Evolutionary conservation across 306 rosid species (phyloP), one percentile per base, ranked within the genome.

Genomic region (Cucumis melo): DNA sequence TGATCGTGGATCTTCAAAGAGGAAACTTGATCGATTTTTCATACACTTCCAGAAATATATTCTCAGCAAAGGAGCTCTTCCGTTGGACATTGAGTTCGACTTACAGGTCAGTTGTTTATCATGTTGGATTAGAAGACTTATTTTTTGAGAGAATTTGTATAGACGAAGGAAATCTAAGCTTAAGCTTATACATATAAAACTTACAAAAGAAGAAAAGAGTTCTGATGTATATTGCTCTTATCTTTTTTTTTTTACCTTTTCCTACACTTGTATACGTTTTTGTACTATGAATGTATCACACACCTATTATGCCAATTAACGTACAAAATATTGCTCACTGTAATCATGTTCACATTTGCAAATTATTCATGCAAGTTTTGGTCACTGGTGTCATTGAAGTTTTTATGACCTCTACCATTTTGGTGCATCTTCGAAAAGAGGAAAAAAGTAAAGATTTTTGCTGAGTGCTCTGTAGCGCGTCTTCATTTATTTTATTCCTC

Each of bases 1-100:
- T 79, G 99, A 88, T 73, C 89, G 91, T 73, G 99, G 99, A 73
- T 95, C 99, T 86, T 94, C 99, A 10, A 94, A 94, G 92, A 90
- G 91, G 86, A 94, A 92, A 81, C 99, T 94, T 36, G 96, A 92
- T 81, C 92, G 98, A 27, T 94, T 85, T 84, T 82, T 94, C 21
- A 78, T 90, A 65, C 88, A 89, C 85, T 94, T 88, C 73, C 99
- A 94, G 88, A 86, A 94, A 83, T 92, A 94, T 85, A 85, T 94
- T 80, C 89, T 94, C 82, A 88, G 96, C 86, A 94, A 94, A 87
- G 98, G 92, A 71, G 87, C 88, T 75, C 77, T 92, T 29, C 99
- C 99, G 5, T 87, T 94, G 82, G 99, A 94, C 79, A 63, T 94
- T 50, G 99, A 94, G 82, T 94, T 94, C 79, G 99, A 94, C 81